Conservation (phyloP, 2,329 filamentous ascomycete species). For the Nemania sp. region DNA sequence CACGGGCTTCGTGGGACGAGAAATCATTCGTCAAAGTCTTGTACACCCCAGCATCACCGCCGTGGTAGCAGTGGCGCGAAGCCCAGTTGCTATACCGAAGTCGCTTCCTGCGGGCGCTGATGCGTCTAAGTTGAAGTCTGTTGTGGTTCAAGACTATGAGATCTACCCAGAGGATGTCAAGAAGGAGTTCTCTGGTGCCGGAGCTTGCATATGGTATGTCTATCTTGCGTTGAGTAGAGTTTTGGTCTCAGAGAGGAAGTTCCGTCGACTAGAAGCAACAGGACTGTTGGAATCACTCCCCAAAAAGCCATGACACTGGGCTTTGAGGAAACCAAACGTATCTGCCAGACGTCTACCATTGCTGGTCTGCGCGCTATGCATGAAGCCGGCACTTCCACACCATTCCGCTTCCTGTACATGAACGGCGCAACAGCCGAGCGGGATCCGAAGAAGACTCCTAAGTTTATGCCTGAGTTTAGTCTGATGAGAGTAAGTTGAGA, state of each 20-base stretch:
- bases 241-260: too few relatives aligned
- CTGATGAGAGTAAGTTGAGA: conserved; percentile 50
- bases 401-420: conserved; percentile 43
- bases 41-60: conserved; percentile 42
- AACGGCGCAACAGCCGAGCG: conserved; percentile 50
- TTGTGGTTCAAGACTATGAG: conserved; percentile 46
- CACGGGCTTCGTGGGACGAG: conserved; percentile 54
- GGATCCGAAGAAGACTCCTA: conserved; percentile 49
- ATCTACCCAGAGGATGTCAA: conserved; percentile 46
- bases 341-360: conserved; percentile 33
- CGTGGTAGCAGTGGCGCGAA: conserved; percentile 48
- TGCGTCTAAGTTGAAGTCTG: conserved; percentile 44
- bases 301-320: conserved; percentile 24
- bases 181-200: conserved; percentile 45
- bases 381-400: conserved; percentile 33
- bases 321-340: conserved; percentile 31
- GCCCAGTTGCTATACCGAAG: conserved; percentile 37
- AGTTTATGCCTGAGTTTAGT: conserved; percentile 45
- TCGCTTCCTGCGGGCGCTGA: conserved; percentile 32
- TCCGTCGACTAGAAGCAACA: conserved; percentile 13
- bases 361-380: conserved; percentile 35
- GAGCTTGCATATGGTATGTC: conserved; percentile 43
- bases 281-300: conserved; percentile 37
- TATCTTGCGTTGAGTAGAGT: too few relatives aligned
- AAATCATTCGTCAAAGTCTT: conserved; percentile 49